Base-by-base conservation (phyloP, 495 filamentous ascomycete species). In the Lasiosphaeria miniovina region DNA sequence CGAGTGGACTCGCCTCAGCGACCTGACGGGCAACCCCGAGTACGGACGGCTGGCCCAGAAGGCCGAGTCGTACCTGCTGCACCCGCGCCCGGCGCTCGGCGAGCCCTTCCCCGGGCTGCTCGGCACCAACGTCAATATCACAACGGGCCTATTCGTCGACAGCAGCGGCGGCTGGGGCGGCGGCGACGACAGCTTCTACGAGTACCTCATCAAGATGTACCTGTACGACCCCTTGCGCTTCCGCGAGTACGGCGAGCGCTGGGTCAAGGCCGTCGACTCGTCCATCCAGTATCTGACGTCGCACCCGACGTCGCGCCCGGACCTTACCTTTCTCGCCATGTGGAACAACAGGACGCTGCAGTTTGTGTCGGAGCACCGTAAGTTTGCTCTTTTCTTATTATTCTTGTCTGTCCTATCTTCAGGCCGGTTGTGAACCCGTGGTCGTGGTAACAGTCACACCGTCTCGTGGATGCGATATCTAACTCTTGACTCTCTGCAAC, bases 201-300 rank as follows among this genome's bases (percentile, higher is more conserved):
- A 96, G 75, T 96, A 96, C 63, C 81, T 96, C 32, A 88, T 96
- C 70, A 96, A 96, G 79, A 93, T 94, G 90, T 95, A 87, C 65
- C 73, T 95, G 61, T 96, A 96, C 68, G 87, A 92, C 68, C 80
- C 87, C 10, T 56, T 71, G 38, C 82, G 85, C 8, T 95, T 88
- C 62, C 73, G 55, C 9, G 36, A 67, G 1, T 91, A 91, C 74
- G 80, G 77, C 58, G 86, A 91, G 62, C 82, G 86, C 58, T 96
- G 92, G 91, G 77, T 90, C 31, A 68, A 76, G 4, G 92, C 92
- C 6, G 90, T 86, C 24, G 86, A 95, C 60, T 91, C 88, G 3
- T 86, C 86, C 31, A 90, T 94, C 38, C 67, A 80, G 40, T 78
- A 93, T 55, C 79, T 96, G 9, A 76, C 82, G 10, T 88, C 87